A percentile compares a stretch with the other conserved stretches of the same genome.
These are phyloP conservation scores for Gliomastix tumulicola DNA, from an alignment of 2,329 filamentous ascomycete genomes.

Conservation along the genomic window DNA sequence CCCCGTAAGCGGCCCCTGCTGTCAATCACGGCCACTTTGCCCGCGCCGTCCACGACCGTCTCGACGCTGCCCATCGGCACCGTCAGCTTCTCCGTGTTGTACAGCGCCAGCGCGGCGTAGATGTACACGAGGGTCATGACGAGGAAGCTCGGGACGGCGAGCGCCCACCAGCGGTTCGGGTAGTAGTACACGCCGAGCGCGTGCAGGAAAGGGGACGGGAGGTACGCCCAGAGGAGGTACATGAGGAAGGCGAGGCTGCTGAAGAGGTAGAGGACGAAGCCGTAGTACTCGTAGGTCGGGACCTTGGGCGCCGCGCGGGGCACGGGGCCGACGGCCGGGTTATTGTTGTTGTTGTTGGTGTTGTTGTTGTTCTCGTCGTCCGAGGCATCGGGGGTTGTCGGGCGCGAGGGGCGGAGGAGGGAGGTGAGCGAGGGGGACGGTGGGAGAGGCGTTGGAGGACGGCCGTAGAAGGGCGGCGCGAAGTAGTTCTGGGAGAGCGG, in stretches of 20 bases:
- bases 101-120: constrained; percentile 83
- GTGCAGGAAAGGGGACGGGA: constrained; percentile 86
- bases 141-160: constrained; percentile 84
- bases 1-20: constrained; percentile 48
- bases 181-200: constrained; percentile 95
- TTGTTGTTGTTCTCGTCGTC: constrained; percentile 62
- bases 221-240: constrained; percentile 76
- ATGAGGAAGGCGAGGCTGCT: constrained; percentile 73
- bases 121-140: constrained; percentile 88
- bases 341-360: constrained; percentile 31
- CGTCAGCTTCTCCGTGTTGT: constrained; percentile 86
- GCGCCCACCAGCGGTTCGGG: constrained; percentile 94
- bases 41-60: constrained; percentile 86
- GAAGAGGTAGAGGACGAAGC: constrained; percentile 92
- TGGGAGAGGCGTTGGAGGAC: constrained; percentile 89
- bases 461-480: constrained; percentile 89
- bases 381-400: constrained; percentile 85
- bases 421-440: constrained; percentile 90
- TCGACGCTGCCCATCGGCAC: constrained; percentile 73
- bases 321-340: constrained; percentile 48
- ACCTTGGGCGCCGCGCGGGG: constrained; percentile 86
- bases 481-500: constrained; percentile 49
- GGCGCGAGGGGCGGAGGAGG: constrained; percentile 81
- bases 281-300: constrained; percentile 99
- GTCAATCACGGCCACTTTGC: constrained; percentile 78